Conservation (phyloP, 805 yeast species). For the Cyberlindnera xishuangbannaensis region DNA sequence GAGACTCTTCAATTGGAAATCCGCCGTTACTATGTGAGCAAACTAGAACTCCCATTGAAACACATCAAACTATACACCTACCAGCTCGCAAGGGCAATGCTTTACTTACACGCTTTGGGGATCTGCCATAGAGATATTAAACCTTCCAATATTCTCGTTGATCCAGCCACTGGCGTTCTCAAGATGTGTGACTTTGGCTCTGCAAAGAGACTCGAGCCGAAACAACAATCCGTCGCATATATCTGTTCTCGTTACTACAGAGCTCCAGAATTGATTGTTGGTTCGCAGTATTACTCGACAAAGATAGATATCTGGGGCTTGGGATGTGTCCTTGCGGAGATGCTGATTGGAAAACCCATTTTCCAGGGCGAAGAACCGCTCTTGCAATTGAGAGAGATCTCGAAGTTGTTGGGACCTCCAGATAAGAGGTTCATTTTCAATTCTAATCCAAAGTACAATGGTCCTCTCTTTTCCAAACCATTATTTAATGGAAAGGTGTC, state of each 20-base stretch:
- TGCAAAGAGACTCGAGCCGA: constrained; percentile 71
- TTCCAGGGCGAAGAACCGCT: constrained; percentile 91
- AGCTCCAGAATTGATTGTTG: constrained; percentile 94
- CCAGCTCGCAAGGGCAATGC: constrained; percentile 80
- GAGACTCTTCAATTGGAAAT: constrained; percentile 73
- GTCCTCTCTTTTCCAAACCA: constrained; percentile 66
- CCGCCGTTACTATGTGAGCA: constrained; percentile 56
- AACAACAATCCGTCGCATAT: constrained; percentile 88
- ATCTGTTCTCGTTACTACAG: constrained; percentile 94
- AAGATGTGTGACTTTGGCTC: constrained; percentile 85
- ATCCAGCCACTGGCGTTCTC: constrained; percentile 58
- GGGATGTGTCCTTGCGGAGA: constrained; percentile 95
- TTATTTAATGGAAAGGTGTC: constrained; percentile 50
- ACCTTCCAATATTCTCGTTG: constrained; percentile 76
- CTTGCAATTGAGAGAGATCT: constrained; percentile 83
- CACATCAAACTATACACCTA: constrained; percentile 74
- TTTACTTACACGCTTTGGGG: constrained; percentile 72
- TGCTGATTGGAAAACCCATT: constrained; percentile 87
- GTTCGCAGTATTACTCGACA: constrained; percentile 80
- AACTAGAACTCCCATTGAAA: constrained; percentile 58
- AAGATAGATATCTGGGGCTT: constrained; percentile 97
- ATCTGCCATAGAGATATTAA: constrained; percentile 82
- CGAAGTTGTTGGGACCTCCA: constrained; percentile 89
- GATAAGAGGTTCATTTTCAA: constrained; percentile 62
- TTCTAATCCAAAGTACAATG: constrained; percentile 69